Conservation (phyloP, 179 eudicot species). For the Actinidia arguta region DNA sequence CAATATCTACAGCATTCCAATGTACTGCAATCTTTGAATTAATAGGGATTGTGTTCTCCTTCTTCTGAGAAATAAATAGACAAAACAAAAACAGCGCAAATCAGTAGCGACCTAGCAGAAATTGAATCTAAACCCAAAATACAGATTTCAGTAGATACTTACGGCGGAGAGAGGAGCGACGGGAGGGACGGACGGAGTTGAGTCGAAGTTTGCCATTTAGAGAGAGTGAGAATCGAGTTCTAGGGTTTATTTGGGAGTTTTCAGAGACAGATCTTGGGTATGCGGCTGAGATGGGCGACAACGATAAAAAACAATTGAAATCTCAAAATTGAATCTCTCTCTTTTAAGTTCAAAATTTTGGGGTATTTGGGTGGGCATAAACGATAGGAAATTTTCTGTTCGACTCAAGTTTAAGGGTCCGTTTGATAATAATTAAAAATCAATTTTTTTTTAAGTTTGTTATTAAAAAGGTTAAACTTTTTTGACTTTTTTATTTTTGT, state of each 20-base stretch:
- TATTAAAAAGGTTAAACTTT: no score
- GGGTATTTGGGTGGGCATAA: neutral
- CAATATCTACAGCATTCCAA: neutral
- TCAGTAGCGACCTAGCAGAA: conserved; percentile 6
- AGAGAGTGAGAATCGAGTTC: neutral
- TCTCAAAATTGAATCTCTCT: conserved; percentile 12
- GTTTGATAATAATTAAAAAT: no score
- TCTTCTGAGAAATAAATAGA: conserved; percentile 39
- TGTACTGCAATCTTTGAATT: conserved; percentile 51
- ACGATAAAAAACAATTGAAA: neutral
- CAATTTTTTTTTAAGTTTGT: no score
- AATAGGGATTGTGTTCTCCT: conserved; percentile 41
- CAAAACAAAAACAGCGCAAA: neutral
- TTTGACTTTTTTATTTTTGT: no score
- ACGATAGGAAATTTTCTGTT: neutral
- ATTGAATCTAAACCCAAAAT: neutral
- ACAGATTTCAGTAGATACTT: neutral
- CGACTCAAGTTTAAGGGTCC: no score
- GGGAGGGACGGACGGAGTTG: conserved; percentile 30
- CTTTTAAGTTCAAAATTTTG: neutral
- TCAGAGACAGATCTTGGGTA: neutral
- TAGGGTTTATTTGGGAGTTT: neutral
- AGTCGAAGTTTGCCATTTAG: conserved; percentile 34
- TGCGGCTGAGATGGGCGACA: neutral
- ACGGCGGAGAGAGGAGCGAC: conserved; percentile 26